Evolutionary conservation across 108 stramenopile species (phyloP), one percentile per base, ranked within the genome.

Genomic region (Nitzschia inconspicua): DNA sequence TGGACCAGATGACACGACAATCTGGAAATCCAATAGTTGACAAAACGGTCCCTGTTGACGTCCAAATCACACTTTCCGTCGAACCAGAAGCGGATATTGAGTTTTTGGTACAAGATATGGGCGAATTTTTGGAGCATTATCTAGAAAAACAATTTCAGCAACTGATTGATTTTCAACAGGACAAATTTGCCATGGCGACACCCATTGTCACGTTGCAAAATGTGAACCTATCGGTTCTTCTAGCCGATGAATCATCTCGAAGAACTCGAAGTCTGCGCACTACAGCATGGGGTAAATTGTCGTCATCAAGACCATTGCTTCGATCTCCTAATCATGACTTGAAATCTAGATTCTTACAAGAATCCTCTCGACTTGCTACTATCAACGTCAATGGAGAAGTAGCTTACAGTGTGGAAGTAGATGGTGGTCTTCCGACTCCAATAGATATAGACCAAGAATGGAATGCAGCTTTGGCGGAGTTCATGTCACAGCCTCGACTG

Each of bases 391-490:
- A 11, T 35, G 53, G 53, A 37, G 18, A 32, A 5, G 53, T 54
- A 32, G 11, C 34, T 16, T 54, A 54, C 18, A 54, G 53, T 22
- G 23, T 54, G 35, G 53, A 54, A 36, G 53, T 54, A 32, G 53
- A 54, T 54, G 53, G 53, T 14, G 34, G 35, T 14, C 4, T 36
- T 36, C 53, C 53, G n/a, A 54, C 53, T 37, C 53, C 53, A 10
- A 35, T 36, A 36, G 23, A 54, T 18, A 2, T 54, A 23, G 22
- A 54, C 34, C 10, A 54, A 37, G 20, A 54, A 36, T 54, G 31
- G 31, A 32, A 10, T 36, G 53, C 26, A 19, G 34, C 34, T 14
- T 54, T 36, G 24, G 16, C 5, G 3, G 53, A 54, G n/a, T 36
- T 54, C 19, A 36, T 36, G 10, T 35, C 53, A 36, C 53, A 36